phyloP scores from a whole-genome alignment of 495 filamentous ascomycete genomes.

The Podospora comata region DNA sequence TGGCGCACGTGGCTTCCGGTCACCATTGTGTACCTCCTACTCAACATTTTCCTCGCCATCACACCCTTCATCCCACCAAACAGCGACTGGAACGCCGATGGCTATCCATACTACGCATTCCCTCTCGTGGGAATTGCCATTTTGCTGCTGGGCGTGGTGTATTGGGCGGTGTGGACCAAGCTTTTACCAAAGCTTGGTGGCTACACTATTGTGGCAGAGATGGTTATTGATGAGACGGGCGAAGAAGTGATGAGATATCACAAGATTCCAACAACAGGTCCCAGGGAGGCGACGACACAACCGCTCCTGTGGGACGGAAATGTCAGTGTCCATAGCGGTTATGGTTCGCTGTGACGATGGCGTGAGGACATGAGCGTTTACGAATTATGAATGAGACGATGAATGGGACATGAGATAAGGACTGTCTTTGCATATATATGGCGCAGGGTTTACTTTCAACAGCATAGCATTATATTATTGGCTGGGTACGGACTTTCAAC shows the following conservation, averaged over 20 bases:
- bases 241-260: constrained; percentile 45
- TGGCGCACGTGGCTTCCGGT: constrained; percentile 47
- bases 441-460: background rate
- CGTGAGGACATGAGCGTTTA: background rate
- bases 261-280: background rate
- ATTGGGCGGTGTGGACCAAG: constrained; percentile 51
- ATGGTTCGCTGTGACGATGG: background rate
- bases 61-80: constrained; percentile 52
- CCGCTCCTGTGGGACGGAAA: background rate
- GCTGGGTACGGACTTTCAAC: constrained; percentile 1
- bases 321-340: background rate
- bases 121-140: constrained; percentile 51
- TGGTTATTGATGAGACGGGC: constrained; percentile 39
- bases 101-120: constrained; percentile 52
- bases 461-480: background rate
- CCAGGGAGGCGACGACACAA: background rate
- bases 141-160: constrained; percentile 45
- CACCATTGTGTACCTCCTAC: constrained; percentile 42
- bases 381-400: background rate
- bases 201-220: constrained; percentile 44
- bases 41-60: constrained; percentile 50
- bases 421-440: background rate
- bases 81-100: constrained; percentile 48
- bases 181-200: constrained; percentile 45
- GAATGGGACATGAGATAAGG: background rate